phyloP scores from a whole-genome alignment of 1,284 basidiomycete genomes.

The Lentinula novae-zelandiae region DNA sequence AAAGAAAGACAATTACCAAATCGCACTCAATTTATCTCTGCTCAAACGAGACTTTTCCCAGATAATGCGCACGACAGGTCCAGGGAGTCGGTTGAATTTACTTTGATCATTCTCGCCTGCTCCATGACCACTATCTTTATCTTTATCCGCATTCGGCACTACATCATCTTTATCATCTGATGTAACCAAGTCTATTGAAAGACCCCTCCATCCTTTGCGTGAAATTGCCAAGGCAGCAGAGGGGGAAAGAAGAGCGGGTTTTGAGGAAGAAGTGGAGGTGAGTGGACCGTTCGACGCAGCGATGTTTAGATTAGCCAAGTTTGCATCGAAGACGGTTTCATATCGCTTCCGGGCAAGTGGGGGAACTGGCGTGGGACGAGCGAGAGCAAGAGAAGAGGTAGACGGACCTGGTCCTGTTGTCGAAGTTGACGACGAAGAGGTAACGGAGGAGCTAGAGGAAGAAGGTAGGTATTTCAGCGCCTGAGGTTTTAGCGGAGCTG shows the following conservation, averaged over 20 bases:
- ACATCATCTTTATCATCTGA: constrained; percentile 29
- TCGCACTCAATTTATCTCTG: constrained; percentile 46
- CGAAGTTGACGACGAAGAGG: constrained; percentile 22
- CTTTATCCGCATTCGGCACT: constrained; percentile 23
- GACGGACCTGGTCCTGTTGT: constrained; percentile 19
- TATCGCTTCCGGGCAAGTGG: constrained; percentile 59
- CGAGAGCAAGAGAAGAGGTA: constrained; percentile 10
- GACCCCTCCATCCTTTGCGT: constrained; percentile 68
- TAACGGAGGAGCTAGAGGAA: constrained; percentile 23
- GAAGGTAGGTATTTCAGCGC: constrained; percentile 16
- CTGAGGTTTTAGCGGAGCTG: neutral
- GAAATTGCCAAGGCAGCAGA: constrained; percentile 24
- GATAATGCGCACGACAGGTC: constrained; percentile 51
- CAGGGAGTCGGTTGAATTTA: constrained; percentile 48
- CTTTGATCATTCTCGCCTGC: constrained; percentile 24
- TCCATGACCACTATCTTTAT: constrained; percentile 28
- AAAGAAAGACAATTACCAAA: constrained; percentile 49
- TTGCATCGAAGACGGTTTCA: constrained; percentile 59
- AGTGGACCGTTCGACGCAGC: neutral
- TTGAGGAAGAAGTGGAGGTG: constrained; percentile 10
- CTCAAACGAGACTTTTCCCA: constrained; percentile 64
- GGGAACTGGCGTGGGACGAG: constrained; percentile 63
- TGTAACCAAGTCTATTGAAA: constrained; percentile 69
- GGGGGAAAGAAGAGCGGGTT: constrained; percentile 34
- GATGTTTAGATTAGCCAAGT: constrained; percentile 23